phyloP scores from a whole-genome alignment of 2,329 filamentous ascomycete genomes.

The Clonostachys sp. region DNA sequence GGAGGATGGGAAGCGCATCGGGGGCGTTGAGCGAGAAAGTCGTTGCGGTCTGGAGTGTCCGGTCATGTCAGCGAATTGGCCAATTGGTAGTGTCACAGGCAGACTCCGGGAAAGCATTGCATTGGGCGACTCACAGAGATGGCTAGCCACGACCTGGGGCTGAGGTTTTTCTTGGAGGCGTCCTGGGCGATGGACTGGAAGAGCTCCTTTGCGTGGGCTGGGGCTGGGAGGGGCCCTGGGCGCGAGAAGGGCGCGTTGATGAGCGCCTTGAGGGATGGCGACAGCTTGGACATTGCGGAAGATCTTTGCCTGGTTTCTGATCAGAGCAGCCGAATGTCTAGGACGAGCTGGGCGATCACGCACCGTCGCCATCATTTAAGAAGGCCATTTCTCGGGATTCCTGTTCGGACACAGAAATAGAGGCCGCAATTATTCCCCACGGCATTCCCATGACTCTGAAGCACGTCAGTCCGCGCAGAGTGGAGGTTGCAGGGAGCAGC shows the following conservation, averaged over 20 bases:
- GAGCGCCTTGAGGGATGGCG: constrained; percentile 65
- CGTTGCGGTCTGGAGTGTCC: constrained; percentile 58
- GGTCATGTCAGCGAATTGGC: not conserved
- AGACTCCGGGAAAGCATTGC: not conserved
- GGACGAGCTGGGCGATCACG: too few species aligned
- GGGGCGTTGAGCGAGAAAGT: constrained; percentile 86
- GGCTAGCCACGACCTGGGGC: constrained; percentile 60
- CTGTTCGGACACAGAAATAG: too few species aligned
- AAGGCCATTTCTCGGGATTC: too few species aligned
- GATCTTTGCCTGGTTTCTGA: constrained; percentile 6
- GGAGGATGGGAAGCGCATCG: constrained; percentile 63
- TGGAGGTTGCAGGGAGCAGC: too few species aligned
- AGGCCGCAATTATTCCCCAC: too few species aligned
- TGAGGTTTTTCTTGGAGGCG: constrained; percentile 58
- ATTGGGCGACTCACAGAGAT: constrained; percentile 45
- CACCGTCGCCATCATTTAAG: too few species aligned
- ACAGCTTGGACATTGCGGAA: constrained; percentile 65
- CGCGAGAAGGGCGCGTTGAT: constrained; percentile 66
- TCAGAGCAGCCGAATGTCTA: not conserved
- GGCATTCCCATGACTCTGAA: too few species aligned
- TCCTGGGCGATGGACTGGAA: constrained; percentile 61
- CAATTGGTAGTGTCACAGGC: too few species aligned
- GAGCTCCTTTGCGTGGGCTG: constrained; percentile 57
- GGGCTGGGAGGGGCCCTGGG: constrained; percentile 61
- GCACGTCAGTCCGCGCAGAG: too few species aligned